These are phyloP conservation scores for Chenopodium formosanum DNA, from an alignment of 148 eudicot species.

Conservation along the genomic window DNA sequence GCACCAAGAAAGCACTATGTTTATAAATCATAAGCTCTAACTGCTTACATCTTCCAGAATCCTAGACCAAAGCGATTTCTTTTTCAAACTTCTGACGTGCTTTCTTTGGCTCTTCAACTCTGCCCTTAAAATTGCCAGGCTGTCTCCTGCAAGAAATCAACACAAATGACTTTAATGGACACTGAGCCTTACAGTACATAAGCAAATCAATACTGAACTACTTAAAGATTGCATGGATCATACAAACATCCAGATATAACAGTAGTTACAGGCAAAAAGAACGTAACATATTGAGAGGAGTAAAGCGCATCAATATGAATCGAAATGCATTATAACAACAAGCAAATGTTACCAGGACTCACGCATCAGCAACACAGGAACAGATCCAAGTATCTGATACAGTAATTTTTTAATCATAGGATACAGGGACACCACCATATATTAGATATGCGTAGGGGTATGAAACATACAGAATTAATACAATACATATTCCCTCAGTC, in stretches of 20 bases:
- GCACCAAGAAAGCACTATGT: neutral
- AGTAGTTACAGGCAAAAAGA: neutral
- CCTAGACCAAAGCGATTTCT: slow-evolving; percentile 93
- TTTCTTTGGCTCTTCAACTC: slow-evolving; percentile 96
- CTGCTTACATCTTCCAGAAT: slow-evolving; percentile 88
- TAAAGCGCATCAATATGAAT: neutral
- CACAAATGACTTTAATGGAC: neutral
- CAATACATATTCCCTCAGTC: too few species aligned
- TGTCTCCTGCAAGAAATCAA: slow-evolving; percentile 59
- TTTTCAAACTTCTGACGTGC: slow-evolving; percentile 84
- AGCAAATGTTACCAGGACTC: too few species aligned
- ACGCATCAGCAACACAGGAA: too few species aligned
- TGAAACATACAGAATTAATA: too few species aligned
- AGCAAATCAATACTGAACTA: neutral
- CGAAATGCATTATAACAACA: neutral
- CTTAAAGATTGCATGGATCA: neutral
- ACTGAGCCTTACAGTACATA: neutral
- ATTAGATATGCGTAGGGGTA: too few species aligned
- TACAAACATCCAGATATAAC: neutral
- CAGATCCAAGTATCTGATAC: too few species aligned
- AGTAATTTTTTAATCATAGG: too few species aligned
- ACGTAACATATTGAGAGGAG: neutral
- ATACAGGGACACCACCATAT: too few species aligned
- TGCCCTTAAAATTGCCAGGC: slow-evolving; percentile 79
- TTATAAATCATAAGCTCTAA: neutral